Conservation (phyloP, 805 yeast species). For the Zygosaccharomyces siamensis region DNA sequence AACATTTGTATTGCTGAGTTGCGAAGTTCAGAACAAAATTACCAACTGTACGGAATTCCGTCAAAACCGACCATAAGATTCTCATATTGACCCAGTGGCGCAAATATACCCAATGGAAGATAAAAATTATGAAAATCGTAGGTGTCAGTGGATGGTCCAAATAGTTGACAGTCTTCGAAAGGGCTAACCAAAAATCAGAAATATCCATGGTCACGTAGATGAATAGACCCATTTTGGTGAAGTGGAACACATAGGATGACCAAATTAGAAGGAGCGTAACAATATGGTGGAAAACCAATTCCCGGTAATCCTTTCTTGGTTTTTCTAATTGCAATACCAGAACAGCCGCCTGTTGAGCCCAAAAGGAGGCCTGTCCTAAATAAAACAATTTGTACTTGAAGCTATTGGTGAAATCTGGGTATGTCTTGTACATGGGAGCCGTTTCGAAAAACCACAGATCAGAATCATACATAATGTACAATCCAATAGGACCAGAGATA, state of each 20-base stretch:
- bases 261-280: slow-evolving; percentile 84
- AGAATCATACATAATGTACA: slow-evolving; percentile 77
- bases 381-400: slow-evolving; percentile 73
- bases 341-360: slow-evolving; percentile 94
- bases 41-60: slow-evolving; percentile 85
- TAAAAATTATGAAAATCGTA: slow-evolving; percentile 65
- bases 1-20: slow-evolving; percentile 92
- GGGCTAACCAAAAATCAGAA: slow-evolving; percentile 81
- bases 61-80: slow-evolving; percentile 77
- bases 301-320: slow-evolving; percentile 91
- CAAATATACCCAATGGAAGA: slow-evolving; percentile 73
- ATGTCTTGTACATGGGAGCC: slow-evolving; percentile 66
- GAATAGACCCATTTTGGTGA: slow-evolving; percentile 91
- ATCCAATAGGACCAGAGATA: slow-evolving; percentile 75
- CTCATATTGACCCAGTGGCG: slow-evolving; percentile 82
- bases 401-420: slow-evolving; percentile 78
- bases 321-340: slow-evolving; percentile 81
- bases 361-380: slow-evolving; percentile 89
- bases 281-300: slow-evolving; percentile 87
- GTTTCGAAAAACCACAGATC: slow-evolving; percentile 92
- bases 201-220: slow-evolving; percentile 94
- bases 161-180: slow-evolving; percentile 83
- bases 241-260: slow-evolving; percentile 87
- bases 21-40: slow-evolving; percentile 75
- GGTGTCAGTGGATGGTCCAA: slow-evolving; percentile 60